Evolutionary conservation across 2,329 filamentous ascomycete species (phyloP).

Genomic region (Knufia petricola): DNA sequence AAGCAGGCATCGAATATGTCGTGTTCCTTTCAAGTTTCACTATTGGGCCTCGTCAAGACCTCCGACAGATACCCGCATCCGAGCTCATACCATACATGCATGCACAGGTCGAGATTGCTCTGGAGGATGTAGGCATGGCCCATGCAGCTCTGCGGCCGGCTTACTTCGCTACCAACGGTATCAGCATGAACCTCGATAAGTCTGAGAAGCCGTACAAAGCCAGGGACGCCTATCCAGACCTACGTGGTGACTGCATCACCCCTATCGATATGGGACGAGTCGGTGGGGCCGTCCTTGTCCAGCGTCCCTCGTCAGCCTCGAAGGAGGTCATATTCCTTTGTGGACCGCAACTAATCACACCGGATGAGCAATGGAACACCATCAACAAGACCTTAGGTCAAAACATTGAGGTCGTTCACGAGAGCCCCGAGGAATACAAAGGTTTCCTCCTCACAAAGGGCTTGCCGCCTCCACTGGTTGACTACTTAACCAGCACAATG

Average conservation of each 20-base stretch:
- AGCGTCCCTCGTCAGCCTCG: constrained; percentile 17
- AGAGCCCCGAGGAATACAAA: constrained; percentile 23
- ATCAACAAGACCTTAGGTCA: constrained; percentile 28
- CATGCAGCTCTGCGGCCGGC: constrained; percentile 37
- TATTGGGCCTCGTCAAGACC: constrained; percentile 23
- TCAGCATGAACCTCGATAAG: constrained; percentile 20
- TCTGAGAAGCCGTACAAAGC: constrained; percentile 22
- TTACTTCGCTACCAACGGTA: constrained; percentile 38
- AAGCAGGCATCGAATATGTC: constrained; percentile 36
- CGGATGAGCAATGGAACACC: constrained; percentile 24
- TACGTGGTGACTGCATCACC: constrained; percentile 32
- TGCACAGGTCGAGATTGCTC: constrained; percentile 35
- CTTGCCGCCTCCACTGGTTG: constrained; percentile 17
- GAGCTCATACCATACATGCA: constrained; percentile 35
- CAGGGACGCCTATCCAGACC: constrained; percentile 25
- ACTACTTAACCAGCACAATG: constrained; percentile 15
- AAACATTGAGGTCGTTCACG: constrained; percentile 23
- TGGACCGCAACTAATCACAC: constrained; percentile 30
- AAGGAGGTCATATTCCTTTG: constrained; percentile 28
- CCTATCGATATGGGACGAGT: constrained; percentile 40
- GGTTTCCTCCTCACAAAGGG: constrained; percentile 12
- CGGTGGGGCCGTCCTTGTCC: constrained; percentile 31
- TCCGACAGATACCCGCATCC: constrained; percentile 21
- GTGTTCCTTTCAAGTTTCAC: constrained; percentile 37
- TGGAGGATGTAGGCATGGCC: constrained; percentile 34